These are phyloP conservation scores for Anacardium occidentale DNA, from an alignment of 345 rosid species.

Conservation along the genomic window DNA sequence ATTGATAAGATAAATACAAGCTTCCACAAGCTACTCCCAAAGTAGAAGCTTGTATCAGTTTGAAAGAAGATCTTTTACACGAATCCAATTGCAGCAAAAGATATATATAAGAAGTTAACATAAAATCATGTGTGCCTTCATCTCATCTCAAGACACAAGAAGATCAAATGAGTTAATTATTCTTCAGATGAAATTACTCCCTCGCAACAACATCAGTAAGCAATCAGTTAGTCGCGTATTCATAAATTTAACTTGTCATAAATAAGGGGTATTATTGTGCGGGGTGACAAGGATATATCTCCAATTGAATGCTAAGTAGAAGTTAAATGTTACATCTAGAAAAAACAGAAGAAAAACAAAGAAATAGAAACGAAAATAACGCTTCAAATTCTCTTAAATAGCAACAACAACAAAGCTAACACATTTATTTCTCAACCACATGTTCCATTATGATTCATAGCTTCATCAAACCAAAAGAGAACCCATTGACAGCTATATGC, in stretches of 20 bases:
- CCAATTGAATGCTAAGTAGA: conserved; percentile 27
- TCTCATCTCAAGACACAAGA: neutral
- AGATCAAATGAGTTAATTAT: conserved; percentile 1
- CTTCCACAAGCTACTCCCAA: neutral
- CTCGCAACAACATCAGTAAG: neutral
- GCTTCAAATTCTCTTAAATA: conserved; percentile 14
- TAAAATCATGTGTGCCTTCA: neutral
- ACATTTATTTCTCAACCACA: conserved; percentile 10
- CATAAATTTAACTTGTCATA: neutral
- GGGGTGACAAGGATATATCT: conserved; percentile 33
- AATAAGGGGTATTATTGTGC: conserved; percentile 17
- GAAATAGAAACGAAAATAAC: neutral
- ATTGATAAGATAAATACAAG: neutral
- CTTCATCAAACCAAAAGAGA: conserved; percentile 1
- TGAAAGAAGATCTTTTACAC: neutral
- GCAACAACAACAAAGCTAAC: neutral
- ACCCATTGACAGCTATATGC: conserved; percentile 8
- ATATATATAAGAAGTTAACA: neutral
- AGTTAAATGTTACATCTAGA: conserved; percentile 37
- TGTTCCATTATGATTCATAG: neutral
- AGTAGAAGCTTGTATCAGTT: neutral
- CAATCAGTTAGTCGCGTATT: neutral
- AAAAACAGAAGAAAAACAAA: neutral
- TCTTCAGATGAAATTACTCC: neutral
- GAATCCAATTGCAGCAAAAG: conserved; percentile 1